Evolutionary conservation across 2,329 filamentous ascomycete genomes (phyloP), one percentile per base, ranked within the genome.

Genomic region (Exophiala lecanii-corni): DNA sequence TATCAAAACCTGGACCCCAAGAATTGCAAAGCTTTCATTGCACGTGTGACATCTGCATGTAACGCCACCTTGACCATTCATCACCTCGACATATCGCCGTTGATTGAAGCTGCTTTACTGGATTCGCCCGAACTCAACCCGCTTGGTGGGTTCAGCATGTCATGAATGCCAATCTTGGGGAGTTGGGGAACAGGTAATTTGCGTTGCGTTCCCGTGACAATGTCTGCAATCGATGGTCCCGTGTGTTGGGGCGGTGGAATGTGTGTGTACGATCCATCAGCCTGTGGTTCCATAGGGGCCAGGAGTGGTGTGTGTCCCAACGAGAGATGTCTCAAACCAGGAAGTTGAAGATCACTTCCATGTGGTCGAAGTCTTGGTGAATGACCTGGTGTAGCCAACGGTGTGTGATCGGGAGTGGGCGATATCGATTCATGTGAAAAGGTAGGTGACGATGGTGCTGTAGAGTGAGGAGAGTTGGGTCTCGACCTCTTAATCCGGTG

Each of bases 401-500:
- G 91, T n/a, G 92, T 97, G 71, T 96, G 89, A 60, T 97, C 91
- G 9, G 91, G 92, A 2, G 91, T 98, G 3, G 91, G 92, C 7
- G 91, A 97, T 35, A 91, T 77, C 9, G 91, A 96, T 66, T 95
- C 89, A 68, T 96, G 89, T 2, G 91, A 96, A 65, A 96, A 95
- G 3, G 89, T 96, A 18, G 91, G 91, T 21, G 91, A 97, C 18
- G 91, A 94, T 15, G 92, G 92, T 36, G 91, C 91, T 2, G 91
- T 97, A 6, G 89, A 96, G 68, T 94, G 88, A 40, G 91, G 92
- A 25, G 91, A 96, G 64, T 89, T 92, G 32, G 92, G 91, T 56
- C 91, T 75, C 47, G 91, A 97, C 51, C 89, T 82, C 74, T 97
- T 97, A 18, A 84, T 78, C 61, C 88, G 73, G 37, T 79, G 80